Percentiles rank a stretch among this genome's conserved stretches.
These are phyloP conservation scores for Tolypocladium capitatum DNA, from an alignment of 2,329 filamentous ascomycete species.

Conservation along the genomic window DNA sequence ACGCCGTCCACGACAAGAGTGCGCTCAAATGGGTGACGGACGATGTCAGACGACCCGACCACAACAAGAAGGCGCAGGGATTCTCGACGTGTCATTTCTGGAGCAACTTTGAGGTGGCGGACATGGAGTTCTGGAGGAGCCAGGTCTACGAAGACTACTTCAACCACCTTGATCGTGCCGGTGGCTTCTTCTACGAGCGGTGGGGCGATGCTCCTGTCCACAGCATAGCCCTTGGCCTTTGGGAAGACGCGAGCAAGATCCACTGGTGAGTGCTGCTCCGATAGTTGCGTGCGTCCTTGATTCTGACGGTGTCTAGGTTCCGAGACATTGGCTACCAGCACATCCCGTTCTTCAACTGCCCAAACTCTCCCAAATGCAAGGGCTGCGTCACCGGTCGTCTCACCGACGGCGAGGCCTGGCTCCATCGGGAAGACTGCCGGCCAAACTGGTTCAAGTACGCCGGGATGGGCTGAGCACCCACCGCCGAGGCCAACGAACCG, in stretches of 20 bases:
- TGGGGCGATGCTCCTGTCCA: constrained; percentile 98
- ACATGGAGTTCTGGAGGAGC: constrained; percentile 86
- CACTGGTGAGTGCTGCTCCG: constrained; percentile 57
- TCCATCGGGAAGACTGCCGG: constrained; percentile 84
- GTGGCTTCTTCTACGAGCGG: constrained; percentile 96
- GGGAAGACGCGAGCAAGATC: constrained; percentile 80
- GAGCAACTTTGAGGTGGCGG: constrained; percentile 96
- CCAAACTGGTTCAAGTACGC: constrained; percentile 96
- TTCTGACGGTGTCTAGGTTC: constrained; percentile 53
- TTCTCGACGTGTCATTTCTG: constrained; percentile 99
- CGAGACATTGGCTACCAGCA: constrained; percentile 98
- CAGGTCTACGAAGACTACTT: constrained; percentile 92
- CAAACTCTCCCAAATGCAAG: constrained; percentile 86
- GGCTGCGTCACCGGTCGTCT: constrained; percentile 79
- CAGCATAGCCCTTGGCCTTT: constrained; percentile 80
- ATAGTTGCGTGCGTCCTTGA: neutral
- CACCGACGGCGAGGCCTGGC: constrained; percentile 74
- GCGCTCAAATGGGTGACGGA: constrained; percentile 83
- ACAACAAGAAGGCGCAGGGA: constrained; percentile 71
- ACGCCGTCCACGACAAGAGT: constrained; percentile 63
- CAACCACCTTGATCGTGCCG: constrained; percentile 87
- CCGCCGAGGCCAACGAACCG: constrained; percentile 1
- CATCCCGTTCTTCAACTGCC: constrained; percentile 97
- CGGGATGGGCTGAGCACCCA: constrained; percentile 51
- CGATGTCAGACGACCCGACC: constrained; percentile 58